These are phyloP conservation scores for Cardamine resedifolia DNA, from an alignment of 345 rosid genomes.

Conservation along the genomic window DNA sequence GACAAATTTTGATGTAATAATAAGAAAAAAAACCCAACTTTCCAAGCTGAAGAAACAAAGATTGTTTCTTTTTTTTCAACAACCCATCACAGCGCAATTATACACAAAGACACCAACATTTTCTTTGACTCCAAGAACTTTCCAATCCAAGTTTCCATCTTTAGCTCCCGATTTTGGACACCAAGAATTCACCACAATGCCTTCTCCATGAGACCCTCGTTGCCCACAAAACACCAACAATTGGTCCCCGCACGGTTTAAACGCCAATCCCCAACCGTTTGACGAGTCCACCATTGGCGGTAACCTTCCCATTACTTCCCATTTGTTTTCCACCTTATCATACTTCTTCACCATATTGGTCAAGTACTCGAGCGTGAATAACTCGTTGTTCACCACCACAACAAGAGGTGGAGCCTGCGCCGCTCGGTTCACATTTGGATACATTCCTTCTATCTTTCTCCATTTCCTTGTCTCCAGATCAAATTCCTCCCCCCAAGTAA, in stretches of 20 bases:
- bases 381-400: constrained; percentile 69
- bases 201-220: constrained; percentile 62
- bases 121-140: constrained; percentile 72
- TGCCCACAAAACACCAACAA: constrained; percentile 77
- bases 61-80: constrained; percentile 40
- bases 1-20: constrained; percentile 12
- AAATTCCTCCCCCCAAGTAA: constrained; percentile 72
- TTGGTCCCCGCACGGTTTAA: constrained; percentile 71
- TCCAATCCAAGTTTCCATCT: constrained; percentile 71
- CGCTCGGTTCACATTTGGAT: constrained; percentile 70
- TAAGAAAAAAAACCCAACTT: neutral
- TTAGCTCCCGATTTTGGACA: constrained; percentile 58
- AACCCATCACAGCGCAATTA: constrained; percentile 87
- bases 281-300: constrained; percentile 76
- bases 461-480: constrained; percentile 62
- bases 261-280: constrained; percentile 86
- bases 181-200: constrained; percentile 75
- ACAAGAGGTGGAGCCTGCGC: constrained; percentile 90
- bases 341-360: constrained; percentile 83
- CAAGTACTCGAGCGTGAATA: constrained; percentile 64
- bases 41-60: constrained; percentile 23
- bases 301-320: constrained; percentile 78
- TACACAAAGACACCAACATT: constrained; percentile 75
- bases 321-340: constrained; percentile 55
- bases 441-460: constrained; percentile 72